Conservation (phyloP, 176 grass and related monocot species). For the Triticum turgidum region DNA sequence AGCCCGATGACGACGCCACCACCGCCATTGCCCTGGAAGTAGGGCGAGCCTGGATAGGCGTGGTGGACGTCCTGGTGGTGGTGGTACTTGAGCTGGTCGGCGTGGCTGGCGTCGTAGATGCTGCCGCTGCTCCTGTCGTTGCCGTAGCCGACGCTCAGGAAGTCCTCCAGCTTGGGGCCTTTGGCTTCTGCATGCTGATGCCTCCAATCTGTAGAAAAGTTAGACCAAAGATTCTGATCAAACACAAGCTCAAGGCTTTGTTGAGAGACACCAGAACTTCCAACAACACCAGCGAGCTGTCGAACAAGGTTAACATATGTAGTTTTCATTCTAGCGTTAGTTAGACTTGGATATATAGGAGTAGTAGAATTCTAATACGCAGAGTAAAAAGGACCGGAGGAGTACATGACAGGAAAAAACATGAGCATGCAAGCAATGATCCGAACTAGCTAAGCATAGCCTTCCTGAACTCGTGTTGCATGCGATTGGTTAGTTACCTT, state of each 20-base stretch:
- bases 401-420: too few species aligned
- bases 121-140: constrained; percentile 32
- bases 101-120: constrained; percentile 33
- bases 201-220: constrained; percentile 55
- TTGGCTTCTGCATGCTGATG: constrained; percentile 37
- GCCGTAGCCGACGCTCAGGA: constrained; percentile 55
- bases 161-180: constrained; percentile 83
- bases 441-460: neutral
- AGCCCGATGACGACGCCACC: constrained; percentile 19
- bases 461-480: neutral
- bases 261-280: too few species aligned
- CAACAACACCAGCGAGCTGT: neutral
- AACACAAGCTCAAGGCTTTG: neutral
- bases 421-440: neutral
- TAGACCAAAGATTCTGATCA: neutral
- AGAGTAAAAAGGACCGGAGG: too few species aligned
- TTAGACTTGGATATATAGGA: neutral
- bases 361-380: too few species aligned
- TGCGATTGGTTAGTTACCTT: neutral
- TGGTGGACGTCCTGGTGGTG: constrained; percentile 41
- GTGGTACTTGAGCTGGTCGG: constrained; percentile 33
- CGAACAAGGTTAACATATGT: neutral
- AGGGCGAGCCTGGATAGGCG: constrained; percentile 15
- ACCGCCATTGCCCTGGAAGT: constrained; percentile 38
- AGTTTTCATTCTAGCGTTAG: neutral